Evolutionary conservation across 1,284 basidiomycete species (phyloP).

Genomic region (Apiotrichum brassicae): DNA sequence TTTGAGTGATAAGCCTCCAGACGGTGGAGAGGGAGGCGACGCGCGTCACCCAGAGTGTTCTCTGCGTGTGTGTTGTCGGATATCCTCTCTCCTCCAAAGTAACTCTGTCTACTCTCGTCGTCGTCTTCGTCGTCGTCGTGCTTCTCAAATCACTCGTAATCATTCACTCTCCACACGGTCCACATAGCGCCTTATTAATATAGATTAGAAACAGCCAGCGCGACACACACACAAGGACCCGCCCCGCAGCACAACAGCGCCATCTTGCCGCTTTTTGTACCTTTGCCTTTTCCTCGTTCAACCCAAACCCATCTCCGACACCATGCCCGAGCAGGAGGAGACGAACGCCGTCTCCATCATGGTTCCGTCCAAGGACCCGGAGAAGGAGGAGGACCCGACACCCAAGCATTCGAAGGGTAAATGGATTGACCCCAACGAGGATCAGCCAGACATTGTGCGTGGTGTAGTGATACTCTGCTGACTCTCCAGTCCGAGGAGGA

Average conservation of each 20-base stretch:
- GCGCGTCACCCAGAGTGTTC: no score
- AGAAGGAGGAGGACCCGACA: slow-evolving; percentile 47
- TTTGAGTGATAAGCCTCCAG: no score
- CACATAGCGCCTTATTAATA: not conserved
- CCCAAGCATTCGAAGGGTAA: slow-evolving; percentile 47
- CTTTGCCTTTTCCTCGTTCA: not conserved
- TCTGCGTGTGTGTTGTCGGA: no score
- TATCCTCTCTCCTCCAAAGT: no score
- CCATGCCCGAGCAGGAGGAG: slow-evolving; percentile 25
- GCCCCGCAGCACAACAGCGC: no score
- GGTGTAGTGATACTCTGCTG: not conserved
- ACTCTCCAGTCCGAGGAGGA: slow-evolving; percentile 81
- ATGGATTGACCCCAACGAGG: slow-evolving; percentile 47
- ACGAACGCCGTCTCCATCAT: slow-evolving; percentile 38
- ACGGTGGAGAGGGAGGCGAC: no score
- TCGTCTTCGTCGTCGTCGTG: not conserved
- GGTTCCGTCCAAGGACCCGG: slow-evolving; percentile 49
- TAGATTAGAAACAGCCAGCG: not conserved
- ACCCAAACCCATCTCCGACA: not conserved
- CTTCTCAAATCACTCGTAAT: not conserved
- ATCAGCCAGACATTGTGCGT: slow-evolving; percentile 73
- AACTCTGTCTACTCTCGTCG: not conserved
- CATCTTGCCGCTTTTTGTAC: no score
- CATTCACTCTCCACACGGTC: not conserved
- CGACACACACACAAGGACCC: no score